These are phyloP conservation scores for Hypoxylon fuscum DNA, from an alignment of 495 filamentous ascomycete genomes.

Conservation along the genomic window DNA sequence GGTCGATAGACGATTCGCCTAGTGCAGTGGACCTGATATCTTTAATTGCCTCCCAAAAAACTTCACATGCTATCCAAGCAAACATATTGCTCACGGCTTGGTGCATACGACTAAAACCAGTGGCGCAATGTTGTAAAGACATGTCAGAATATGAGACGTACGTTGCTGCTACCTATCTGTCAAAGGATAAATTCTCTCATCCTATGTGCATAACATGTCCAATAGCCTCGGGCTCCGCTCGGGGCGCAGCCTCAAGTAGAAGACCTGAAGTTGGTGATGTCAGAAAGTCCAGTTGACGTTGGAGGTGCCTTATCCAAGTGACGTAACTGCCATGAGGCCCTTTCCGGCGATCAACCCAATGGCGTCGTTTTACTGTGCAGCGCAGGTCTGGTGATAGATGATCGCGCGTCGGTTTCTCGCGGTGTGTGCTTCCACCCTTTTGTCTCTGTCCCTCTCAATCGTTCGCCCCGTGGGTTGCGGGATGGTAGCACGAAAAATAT, in stretches of 20 bases:
- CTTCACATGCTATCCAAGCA: constrained; percentile 12
- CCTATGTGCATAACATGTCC: constrained; percentile 12
- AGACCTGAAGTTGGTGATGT: constrained; percentile 33
- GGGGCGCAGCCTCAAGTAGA: constrained; percentile 13
- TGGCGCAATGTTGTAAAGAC: constrained; percentile 31
- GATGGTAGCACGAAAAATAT: constrained; percentile 37
- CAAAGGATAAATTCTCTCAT: constrained; percentile 8
- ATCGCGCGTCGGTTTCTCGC: constrained; percentile 31
- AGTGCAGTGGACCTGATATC: constrained; percentile 23
- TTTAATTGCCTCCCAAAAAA: not conserved
- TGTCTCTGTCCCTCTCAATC: constrained; percentile 11
- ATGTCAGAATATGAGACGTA: constrained; percentile 23
- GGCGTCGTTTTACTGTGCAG: constrained; percentile 31
- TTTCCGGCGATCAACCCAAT: constrained; percentile 30
- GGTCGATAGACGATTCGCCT: constrained; percentile 15
- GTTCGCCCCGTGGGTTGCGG: constrained; percentile 23
- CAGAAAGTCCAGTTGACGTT: constrained; percentile 30
- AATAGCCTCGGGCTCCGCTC: constrained; percentile 17
- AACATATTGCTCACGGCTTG: constrained; percentile 24
- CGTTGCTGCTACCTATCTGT: constrained; percentile 11
- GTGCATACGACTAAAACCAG: constrained; percentile 26
- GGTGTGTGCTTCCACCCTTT: constrained; percentile 24
- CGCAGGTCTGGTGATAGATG: constrained; percentile 26
- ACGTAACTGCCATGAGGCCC: constrained; percentile 32
- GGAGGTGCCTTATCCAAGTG: constrained; percentile 24